Evolutionary conservation across 331 rosid genomes (phyloP).

Genomic region (Quercus phellos): DNA sequence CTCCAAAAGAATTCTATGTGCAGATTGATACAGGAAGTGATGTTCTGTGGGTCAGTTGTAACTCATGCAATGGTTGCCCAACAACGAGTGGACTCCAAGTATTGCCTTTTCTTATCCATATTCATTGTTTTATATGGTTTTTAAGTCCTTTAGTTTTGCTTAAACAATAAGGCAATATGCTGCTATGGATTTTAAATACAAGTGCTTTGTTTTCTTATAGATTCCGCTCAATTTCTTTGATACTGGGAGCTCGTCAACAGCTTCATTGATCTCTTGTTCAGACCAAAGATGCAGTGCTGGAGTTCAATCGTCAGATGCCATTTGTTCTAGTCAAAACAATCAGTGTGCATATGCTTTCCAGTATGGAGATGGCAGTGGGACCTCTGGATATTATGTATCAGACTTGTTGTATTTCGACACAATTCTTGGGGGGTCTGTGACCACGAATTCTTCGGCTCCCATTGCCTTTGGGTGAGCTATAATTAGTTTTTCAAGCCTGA

Average conservation of each 20-base stretch:
- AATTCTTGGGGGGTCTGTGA: conserved; percentile 50
- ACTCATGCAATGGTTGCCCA: conserved; percentile 89
- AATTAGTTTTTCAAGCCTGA: conserved; percentile 1
- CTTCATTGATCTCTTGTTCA: conserved; percentile 66
- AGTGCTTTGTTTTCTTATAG: conserved; percentile 42
- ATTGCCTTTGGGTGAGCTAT: conserved; percentile 79
- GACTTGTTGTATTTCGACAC: conserved; percentile 66
- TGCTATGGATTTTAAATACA: neutral
- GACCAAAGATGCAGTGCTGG: conserved; percentile 70
- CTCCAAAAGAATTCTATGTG: conserved; percentile 77
- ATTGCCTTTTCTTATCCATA: conserved; percentile 12
- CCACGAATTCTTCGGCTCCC: conserved; percentile 66
- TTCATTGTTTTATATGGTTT: conserved; percentile 8
- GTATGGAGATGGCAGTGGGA: conserved; percentile 98
- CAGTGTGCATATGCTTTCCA: conserved; percentile 80
- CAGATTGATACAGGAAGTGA: conserved; percentile 99
- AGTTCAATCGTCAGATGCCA: conserved; percentile 66
- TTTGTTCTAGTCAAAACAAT: conserved; percentile 61
- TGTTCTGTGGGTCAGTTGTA: conserved; percentile 91
- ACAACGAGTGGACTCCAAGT: conserved; percentile 81
- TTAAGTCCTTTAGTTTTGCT: conserved; percentile 1
- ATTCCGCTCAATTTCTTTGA: conserved; percentile 67
- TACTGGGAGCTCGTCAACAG: conserved; percentile 66
- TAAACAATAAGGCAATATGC: conserved; percentile 6
- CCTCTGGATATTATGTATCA: conserved; percentile 76